A percentile compares a stretch with the other conserved stretches of the same genome.
These are phyloP conservation scores for Aegilops umbellulata DNA, from an alignment of 176 grass and related monocot genomes.

Conservation along the genomic window DNA sequence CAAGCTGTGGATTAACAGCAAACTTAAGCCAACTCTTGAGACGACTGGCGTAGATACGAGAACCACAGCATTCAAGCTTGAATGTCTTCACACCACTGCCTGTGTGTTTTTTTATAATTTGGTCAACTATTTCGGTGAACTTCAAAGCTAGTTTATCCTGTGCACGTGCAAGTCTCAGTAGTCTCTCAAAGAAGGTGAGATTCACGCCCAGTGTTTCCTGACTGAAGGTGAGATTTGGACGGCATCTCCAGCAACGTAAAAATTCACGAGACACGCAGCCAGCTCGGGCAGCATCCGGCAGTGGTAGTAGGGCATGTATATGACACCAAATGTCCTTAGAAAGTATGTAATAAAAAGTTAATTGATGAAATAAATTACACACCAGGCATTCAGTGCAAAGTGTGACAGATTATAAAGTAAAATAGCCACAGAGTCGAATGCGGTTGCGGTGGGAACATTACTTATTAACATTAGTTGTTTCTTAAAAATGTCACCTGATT, in stretches of 20 bases:
- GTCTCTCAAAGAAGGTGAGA: neutral
- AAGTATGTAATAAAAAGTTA: neutral
- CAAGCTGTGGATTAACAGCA: neutral
- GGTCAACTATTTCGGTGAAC: neutral
- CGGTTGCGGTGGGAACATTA: neutral
- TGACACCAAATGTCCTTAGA: neutral
- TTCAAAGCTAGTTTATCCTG: neutral
- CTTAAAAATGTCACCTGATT: neutral
- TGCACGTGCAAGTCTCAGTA: neutral
- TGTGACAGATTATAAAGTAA: neutral
- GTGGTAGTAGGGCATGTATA: too few species aligned
- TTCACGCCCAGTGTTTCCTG: neutral
- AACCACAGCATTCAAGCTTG: neutral
- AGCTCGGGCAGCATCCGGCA: too few species aligned
- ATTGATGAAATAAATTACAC: neutral
- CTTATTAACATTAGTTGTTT: neutral
- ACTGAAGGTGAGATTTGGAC: too few species aligned
- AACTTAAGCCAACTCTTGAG: neutral
- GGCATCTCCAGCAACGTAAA: neutral
- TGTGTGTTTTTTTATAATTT: neutral
- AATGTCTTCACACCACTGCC: neutral
- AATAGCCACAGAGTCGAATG: neutral
- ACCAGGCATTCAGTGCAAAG: neutral
- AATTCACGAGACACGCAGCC: too few species aligned
- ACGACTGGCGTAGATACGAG: neutral